phyloP scores from a whole-genome alignment of 2,329 filamentous ascomycete genomes.

The Magnaporthales sp. region DNA sequence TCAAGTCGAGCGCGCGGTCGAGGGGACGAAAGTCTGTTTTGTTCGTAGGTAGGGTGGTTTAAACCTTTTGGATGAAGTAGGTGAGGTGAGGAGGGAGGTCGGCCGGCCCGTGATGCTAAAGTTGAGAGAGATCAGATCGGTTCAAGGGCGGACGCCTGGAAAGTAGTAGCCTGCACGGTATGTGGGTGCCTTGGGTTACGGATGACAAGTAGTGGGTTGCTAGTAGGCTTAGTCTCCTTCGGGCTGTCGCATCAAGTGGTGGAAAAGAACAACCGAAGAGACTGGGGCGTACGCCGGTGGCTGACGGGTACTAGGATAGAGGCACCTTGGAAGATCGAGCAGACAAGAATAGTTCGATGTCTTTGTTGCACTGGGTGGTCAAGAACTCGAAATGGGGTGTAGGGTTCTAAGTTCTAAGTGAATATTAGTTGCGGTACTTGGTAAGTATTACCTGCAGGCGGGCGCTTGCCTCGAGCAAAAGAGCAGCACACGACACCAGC shows the following conservation, averaged over 20 bases:
- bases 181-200: neutral
- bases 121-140: neutral
- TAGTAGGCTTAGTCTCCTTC: neutral
- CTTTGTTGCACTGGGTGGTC: neutral
- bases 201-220: neutral
- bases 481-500: neutral
- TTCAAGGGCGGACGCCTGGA: neutral
- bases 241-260: neutral
- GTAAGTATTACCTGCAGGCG: neutral
- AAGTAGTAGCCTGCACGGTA: neutral
- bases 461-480: neutral
- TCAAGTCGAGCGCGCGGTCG: neutral
- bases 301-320: neutral
- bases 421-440: neutral
- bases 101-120: neutral
- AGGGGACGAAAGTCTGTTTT: neutral
- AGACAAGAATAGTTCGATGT: neutral
- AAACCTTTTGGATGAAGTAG: too few relatives aligned
- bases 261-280: neutral
- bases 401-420: neutral
- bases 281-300: neutral
- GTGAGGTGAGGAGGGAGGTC: neutral
- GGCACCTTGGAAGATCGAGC: neutral
- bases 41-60: neutral
- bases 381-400: neutral